Percentiles rank a stretch among this genome's conserved stretches.
phyloP scores from a whole-genome alignment of 805 yeast species.

The Blastobotrys robertii region DNA sequence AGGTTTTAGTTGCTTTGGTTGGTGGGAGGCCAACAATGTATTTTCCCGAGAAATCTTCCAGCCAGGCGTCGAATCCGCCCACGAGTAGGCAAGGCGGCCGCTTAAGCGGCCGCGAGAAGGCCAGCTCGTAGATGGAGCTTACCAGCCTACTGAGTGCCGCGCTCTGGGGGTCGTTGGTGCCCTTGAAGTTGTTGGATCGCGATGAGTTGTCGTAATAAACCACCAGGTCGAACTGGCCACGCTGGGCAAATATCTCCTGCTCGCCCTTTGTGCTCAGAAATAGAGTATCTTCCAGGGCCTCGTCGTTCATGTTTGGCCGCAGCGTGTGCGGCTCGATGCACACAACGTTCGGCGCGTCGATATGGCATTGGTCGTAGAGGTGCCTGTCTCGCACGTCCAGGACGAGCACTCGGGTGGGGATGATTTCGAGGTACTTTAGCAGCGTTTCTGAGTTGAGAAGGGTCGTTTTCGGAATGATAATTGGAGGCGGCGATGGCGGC shows the following conservation, averaged over 20 bases:
- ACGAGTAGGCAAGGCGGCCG: conserved; percentile 37
- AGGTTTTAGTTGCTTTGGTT: background rate
- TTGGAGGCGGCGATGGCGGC: conserved; percentile 3
- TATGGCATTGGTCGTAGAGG: conserved; percentile 55
- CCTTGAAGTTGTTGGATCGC: conserved; percentile 6
- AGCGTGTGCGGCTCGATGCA: conserved; percentile 69
- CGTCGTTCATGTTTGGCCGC: conserved; percentile 41
- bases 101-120: conserved; percentile 30
- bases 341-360: conserved; percentile 46
- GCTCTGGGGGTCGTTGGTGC: conserved; percentile 8
- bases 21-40: background rate
- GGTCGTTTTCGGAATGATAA: conserved; percentile 22
- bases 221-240: conserved; percentile 51
- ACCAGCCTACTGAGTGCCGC: conserved; percentile 22
- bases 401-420: conserved; percentile 37
- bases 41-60: conserved; percentile 16
- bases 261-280: conserved; percentile 50
- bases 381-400: conserved; percentile 61
- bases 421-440: conserved; percentile 14
- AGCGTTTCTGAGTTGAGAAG: conserved; percentile 20
- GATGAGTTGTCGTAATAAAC: conserved; percentile 51
- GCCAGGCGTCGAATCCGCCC: conserved; percentile 50
- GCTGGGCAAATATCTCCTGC: conserved; percentile 38
- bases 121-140: conserved; percentile 30
- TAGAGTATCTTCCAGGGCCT: conserved; percentile 57